phyloP scores from a whole-genome alignment of 1,284 basidiomycete species.

The Naganishia albida region DNA sequence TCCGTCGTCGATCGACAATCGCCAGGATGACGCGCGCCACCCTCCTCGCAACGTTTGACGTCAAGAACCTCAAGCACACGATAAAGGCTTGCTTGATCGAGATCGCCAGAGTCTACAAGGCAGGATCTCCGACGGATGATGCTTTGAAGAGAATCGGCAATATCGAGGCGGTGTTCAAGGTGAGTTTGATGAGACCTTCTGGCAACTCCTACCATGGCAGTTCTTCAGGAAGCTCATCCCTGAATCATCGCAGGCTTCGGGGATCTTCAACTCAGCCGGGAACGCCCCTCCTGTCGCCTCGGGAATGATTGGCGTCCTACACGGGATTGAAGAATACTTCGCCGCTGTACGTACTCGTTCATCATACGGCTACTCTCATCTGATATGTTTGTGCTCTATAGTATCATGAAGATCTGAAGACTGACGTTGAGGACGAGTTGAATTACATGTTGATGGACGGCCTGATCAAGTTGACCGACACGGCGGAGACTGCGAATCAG shows the following conservation, averaged over 20 bases:
- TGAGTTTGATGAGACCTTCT: slow-evolving; percentile 4
- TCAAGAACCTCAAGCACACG: background rate
- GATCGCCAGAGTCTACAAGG: background rate
- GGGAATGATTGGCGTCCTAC: background rate
- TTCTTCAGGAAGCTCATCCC: background rate
- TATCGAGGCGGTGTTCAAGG: background rate
- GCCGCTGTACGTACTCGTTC: background rate
- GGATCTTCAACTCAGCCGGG: background rate
- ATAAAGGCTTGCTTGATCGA: slow-evolving; percentile 4
- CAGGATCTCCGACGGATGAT: background rate
- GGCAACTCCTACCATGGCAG: too few species aligned
- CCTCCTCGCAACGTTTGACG: background rate
- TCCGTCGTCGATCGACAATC: background rate
- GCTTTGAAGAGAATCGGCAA: background rate
- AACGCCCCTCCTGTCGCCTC: background rate
- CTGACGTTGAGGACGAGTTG: slow-evolving; percentile 8
- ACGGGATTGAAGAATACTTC: background rate
- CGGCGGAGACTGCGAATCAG: background rate
- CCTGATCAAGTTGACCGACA: background rate
- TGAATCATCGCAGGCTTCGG: background rate
- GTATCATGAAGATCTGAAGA: slow-evolving; percentile 4
- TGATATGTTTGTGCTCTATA: background rate
- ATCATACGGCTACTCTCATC: background rate
- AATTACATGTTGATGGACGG: background rate
- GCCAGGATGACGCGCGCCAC: background rate